Conservation (phyloP, 179 eudicot species). For the Sideroxylon spinosum region DNA sequence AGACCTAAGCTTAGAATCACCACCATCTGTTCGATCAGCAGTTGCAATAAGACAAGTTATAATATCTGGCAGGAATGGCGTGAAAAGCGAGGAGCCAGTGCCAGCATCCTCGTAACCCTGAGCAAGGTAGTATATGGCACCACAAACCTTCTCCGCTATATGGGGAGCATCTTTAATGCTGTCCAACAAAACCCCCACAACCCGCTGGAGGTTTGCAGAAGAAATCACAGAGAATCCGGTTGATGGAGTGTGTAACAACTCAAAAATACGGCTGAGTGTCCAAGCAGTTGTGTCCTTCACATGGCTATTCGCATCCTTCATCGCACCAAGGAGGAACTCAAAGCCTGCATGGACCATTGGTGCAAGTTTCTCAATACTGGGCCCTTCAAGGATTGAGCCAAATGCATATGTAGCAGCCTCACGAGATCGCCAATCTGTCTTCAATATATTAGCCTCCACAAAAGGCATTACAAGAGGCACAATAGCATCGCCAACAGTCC, state of each 20-base stretch:
- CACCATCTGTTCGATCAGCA: constrained; percentile 63
- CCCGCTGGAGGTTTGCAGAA: constrained; percentile 48
- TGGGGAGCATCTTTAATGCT: constrained; percentile 73
- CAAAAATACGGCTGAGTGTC: constrained; percentile 88
- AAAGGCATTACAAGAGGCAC: constrained; percentile 93
- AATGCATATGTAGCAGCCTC: constrained; percentile 95
- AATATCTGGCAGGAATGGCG: constrained; percentile 65
- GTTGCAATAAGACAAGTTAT: constrained; percentile 57
- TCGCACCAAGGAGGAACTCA: constrained; percentile 73
- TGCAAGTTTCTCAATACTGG: constrained; percentile 60
- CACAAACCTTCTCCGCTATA: constrained; percentile 84
- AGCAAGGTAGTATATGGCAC: constrained; percentile 81
- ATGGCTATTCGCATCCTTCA: constrained; percentile 76
- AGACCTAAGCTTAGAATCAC: constrained; percentile 64
- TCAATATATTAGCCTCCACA: constrained; percentile 67
- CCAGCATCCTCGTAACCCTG: constrained; percentile 80
- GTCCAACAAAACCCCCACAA: constrained; percentile 61
- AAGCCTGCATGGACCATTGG: constrained; percentile 72
- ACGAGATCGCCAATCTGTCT: constrained; percentile 74
- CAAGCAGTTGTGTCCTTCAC: constrained; percentile 96
- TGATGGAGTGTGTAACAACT: constrained; percentile 63
- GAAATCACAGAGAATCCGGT: constrained; percentile 63
- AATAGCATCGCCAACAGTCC: constrained; percentile 84
- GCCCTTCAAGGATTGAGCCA: constrained; percentile 93
- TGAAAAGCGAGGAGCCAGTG: constrained; percentile 46